These are phyloP conservation scores for Boletus rufocinnamomeus DNA, from an alignment of 768 basidiomycete genomes.

Conservation along the genomic window DNA sequence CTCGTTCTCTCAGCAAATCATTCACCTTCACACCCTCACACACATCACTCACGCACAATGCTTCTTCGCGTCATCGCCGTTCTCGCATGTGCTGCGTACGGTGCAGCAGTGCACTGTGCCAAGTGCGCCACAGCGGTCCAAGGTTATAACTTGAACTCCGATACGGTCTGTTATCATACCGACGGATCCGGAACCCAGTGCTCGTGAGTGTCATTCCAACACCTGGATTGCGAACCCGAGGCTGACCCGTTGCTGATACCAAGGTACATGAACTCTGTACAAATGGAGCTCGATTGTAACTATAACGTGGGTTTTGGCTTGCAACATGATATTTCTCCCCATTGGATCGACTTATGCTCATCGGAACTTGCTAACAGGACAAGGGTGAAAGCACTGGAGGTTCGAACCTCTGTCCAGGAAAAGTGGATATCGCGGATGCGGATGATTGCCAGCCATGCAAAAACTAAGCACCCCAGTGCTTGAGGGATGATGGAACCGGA, in stretches of 20 bases:
- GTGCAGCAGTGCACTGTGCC: neutral
- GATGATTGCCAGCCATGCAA: neutral
- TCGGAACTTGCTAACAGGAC: neutral
- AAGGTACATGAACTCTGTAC: neutral
- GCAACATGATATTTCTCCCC: neutral
- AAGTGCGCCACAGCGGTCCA: no score
- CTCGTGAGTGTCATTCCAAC: neutral
- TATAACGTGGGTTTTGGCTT: conserved; percentile 6
- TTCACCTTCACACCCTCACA: no score
- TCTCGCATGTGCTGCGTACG: conserved; percentile 1
- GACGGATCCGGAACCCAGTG: neutral
- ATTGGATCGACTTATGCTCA: neutral
- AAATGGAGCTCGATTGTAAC: neutral
- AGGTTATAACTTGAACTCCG: neutral
- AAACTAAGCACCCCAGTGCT: neutral
- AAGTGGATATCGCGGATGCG: neutral
- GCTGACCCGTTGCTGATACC: neutral
- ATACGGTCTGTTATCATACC: neutral
- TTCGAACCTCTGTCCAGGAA: no score
- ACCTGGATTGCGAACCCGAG: neutral
- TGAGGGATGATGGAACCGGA: neutral
- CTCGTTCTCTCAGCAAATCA: neutral
- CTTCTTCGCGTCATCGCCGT: neutral
- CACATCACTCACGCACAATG: neutral
- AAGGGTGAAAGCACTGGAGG: no score